phyloP scores from a whole-genome alignment of 2,329 filamentous ascomycete species.

The Fusarium citri region DNA sequence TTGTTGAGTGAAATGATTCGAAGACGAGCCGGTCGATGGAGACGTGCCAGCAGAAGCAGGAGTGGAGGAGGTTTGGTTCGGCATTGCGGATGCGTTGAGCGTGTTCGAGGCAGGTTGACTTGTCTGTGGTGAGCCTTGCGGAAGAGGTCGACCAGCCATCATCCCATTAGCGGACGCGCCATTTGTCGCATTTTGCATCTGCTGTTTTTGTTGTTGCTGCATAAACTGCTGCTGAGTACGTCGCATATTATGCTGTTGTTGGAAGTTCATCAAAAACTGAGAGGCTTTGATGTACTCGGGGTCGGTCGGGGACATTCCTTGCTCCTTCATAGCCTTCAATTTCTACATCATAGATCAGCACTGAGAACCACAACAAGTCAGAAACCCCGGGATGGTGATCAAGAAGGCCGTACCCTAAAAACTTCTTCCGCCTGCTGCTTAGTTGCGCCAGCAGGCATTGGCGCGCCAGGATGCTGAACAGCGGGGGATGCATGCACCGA shows the following conservation, averaged over 20 bases:
- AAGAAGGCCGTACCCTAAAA: constrained; percentile 65
- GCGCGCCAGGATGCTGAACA: constrained; percentile 73
- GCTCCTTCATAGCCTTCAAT: constrained; percentile 88
- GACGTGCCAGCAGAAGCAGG: constrained; percentile 49
- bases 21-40: constrained; percentile 48
- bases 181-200: constrained; percentile 67
- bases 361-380: neutral
- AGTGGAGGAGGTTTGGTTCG: constrained; percentile 50
- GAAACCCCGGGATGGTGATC: neutral
- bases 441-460: constrained; percentile 75
- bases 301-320: constrained; percentile 82
- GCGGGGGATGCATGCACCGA: constrained; percentile 80
- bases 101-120: constrained; percentile 50
- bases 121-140: constrained; percentile 51
- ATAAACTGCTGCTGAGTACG: constrained; percentile 58
- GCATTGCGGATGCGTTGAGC: constrained; percentile 55
- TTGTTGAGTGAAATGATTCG: constrained; percentile 77
- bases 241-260: constrained; percentile 71
- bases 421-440: constrained; percentile 83
- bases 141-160: constrained; percentile 53
- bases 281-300: constrained; percentile 89
- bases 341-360: constrained; percentile 66
- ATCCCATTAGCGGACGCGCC: constrained; percentile 63
- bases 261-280: constrained; percentile 78
- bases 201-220: constrained; percentile 56